Base-by-base conservation (phyloP, 2,329 filamentous ascomycete genomes). In the Nannizziopsis arthrosporioides region DNA sequence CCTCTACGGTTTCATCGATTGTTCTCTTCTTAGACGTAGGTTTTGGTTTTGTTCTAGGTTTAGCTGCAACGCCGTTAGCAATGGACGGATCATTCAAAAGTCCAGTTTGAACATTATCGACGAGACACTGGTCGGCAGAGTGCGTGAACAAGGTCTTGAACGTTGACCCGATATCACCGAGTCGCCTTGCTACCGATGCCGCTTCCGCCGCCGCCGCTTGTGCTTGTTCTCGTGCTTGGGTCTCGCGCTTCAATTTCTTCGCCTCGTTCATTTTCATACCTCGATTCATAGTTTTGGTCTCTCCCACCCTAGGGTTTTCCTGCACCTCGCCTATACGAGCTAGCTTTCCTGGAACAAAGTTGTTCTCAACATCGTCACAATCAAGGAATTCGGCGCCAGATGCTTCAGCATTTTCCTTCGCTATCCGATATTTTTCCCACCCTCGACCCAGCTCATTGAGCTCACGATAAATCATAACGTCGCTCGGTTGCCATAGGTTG, bases 381-480 rank as follows among this genome's bases (percentile, higher is more conserved):
- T 82, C 77, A 9, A 81, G 61, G 45, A 82, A 73, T n/a, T 71
- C 65, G 45, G 68, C 67, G 5, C 77, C 78, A 11, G 66, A 67
- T 38, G 63, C 65, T 42, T 75, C 68, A 1, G 75, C 75, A 42
- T 70, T 62, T 17, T 66, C 67, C 61, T 74, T 75, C 17, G 74
- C 73, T 37, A 64, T 64, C 17, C 64, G 61, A 53, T 73, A 73
- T 15, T 68, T 69, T 39, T 73, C 70, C 66, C 69, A 72, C 3
- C 71, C 72, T 47, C 79, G 75, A 34, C 75, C 75, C 38, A 76
- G 71, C 42, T 73, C 68, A 40, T 76, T 73, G n/a, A 82, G 68
- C 61, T 82, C 77, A 30, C 78, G 74, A 49, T 76, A 71, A 41
- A 82, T 78, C 79, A 82, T 82, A 9, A 80, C 77, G 51, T 78